A percentile compares a stretch with the other conserved stretches of the same genome.
These are phyloP conservation scores for Beta corolliflora DNA, from an alignment of 179 eudicot species.

Conservation along the genomic window DNA sequence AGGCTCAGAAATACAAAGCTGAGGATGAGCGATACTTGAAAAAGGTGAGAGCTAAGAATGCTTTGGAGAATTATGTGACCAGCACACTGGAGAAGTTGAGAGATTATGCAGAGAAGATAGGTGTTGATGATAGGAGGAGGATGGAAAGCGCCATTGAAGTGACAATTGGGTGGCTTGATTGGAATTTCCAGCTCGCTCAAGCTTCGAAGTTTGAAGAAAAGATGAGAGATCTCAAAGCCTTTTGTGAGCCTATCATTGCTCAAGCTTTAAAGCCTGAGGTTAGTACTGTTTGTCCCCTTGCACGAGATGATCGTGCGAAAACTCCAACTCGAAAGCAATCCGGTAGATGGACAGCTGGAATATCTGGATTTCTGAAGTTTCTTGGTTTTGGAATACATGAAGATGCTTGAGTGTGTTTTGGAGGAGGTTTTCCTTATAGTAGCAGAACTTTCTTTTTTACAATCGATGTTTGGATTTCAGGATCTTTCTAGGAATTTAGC, in stretches of 20 bases:
- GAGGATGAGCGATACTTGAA: background rate
- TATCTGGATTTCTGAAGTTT: background rate
- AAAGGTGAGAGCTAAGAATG: background rate
- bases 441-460: no score
- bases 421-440: background rate
- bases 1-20: slow-evolving; percentile 5
- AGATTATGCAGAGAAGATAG: background rate
- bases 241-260: no score
- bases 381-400: background rate
- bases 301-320: background rate
- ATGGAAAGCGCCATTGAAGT: background rate
- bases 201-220: background rate
- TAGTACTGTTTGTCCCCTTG: background rate
- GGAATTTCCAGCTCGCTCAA: background rate
- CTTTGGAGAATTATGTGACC: slow-evolving; percentile 6
- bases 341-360: background rate
- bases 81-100: background rate
- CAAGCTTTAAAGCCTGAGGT: no score
- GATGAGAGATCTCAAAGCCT: no score
- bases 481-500: no score
- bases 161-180: background rate
- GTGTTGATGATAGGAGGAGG: background rate
- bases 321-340: background rate
- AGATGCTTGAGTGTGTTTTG: background rate
- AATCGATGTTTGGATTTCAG: no score